Conservation (phyloP, 371 early-diverging fungal species). For the Parasitella parasitica region DNA sequence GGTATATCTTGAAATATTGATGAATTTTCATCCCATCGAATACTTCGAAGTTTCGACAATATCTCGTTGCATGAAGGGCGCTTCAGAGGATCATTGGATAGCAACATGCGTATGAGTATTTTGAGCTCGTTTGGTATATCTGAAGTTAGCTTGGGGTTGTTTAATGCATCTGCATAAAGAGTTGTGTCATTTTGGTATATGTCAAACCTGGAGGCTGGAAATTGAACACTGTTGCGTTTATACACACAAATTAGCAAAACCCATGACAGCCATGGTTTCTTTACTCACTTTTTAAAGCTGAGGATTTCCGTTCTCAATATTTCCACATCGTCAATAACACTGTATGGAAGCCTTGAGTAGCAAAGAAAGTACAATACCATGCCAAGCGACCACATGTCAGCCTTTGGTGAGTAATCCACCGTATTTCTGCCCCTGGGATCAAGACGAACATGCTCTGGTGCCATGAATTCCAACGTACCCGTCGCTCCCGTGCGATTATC, state of each 20-base stretch:
- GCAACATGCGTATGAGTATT: constrained; percentile 54
- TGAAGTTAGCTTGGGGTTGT: constrained; percentile 14
- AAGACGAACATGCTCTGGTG: constrained; percentile 73
- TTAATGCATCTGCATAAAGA: constrained; percentile 7
- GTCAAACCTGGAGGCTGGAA: constrained; percentile 35
- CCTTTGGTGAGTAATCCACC: constrained; percentile 78
- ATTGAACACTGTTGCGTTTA: constrained; percentile 32
- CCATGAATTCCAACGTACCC: constrained; percentile 95
- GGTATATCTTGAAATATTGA: constrained; percentile 5
- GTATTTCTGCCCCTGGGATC: constrained; percentile 60
- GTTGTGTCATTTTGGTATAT: constrained; percentile 19
- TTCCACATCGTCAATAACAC: constrained; percentile 88
- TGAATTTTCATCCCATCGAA: constrained; percentile 4
- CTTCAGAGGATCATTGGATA: constrained; percentile 60
- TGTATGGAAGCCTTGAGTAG: constrained; percentile 82
- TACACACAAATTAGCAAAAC: too few relatives aligned
- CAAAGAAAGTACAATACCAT: constrained; percentile 91
- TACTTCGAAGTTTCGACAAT: constrained; percentile 29
- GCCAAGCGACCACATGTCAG: constrained; percentile 96
- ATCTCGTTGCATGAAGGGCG: constrained; percentile 70
- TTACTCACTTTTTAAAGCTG: constrained; percentile 50
- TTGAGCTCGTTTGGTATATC: constrained; percentile 63
- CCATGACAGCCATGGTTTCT: background rate
- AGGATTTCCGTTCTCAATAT: constrained; percentile 76
- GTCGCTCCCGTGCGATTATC: constrained; percentile 89